Percentiles rank a stretch among this genome's conserved stretches.
Conservation (phyloP, 371 early-diverging fungal genomes). For the Mucor piriformis region DNA sequence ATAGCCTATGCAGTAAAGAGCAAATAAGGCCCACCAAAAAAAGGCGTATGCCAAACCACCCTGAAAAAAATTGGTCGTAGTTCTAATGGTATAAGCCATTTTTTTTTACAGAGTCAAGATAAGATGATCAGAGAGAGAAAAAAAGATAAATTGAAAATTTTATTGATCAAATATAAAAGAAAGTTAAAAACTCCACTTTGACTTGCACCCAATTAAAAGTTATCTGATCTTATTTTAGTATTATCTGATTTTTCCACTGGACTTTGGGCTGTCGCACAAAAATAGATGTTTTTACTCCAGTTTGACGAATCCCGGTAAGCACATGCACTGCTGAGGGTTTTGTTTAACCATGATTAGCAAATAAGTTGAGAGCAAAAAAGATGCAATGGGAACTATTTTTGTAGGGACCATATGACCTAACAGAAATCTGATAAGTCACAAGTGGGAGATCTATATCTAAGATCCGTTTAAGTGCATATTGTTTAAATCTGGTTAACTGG, state of each 20-base stretch:
- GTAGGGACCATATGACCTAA: background rate
- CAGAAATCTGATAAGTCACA: background rate
- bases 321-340: background rate
- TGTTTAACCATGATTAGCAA: too few relatives aligned
- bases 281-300: background rate
- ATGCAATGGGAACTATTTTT: background rate
- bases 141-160: background rate
- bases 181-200: background rate
- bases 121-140: background rate
- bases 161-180: background rate
- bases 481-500: background rate
- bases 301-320: background rate
- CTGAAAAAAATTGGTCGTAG: constrained; percentile 26
- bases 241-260: background rate
- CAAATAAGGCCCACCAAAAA: constrained; percentile 47
- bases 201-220: background rate
- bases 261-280: background rate
- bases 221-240: constrained; percentile 2
- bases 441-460: background rate
- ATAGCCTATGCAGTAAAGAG: constrained; percentile 41
- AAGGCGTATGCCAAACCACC: constrained; percentile 41
- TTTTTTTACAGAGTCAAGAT: background rate
- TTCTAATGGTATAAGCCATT: constrained; percentile 19
- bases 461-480: constrained; percentile 1
- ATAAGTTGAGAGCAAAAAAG: background rate